Evolutionary conservation across 2,329 filamentous ascomycete species (phyloP).

Genomic region (Leptographium wingfieldii): DNA sequence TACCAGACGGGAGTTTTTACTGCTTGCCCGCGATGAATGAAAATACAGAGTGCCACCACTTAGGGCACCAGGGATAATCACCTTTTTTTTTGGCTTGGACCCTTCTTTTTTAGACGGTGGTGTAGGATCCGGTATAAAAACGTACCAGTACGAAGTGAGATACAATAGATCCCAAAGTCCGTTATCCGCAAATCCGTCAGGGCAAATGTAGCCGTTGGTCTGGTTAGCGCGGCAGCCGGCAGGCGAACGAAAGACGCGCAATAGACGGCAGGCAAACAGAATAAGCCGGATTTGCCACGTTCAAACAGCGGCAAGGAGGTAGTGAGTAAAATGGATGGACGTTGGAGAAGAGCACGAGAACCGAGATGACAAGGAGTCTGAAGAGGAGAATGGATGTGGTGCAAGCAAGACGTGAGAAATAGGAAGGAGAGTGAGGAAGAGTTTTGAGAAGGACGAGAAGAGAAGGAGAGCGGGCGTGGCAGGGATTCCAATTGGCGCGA

Average conservation of each 20-base stretch:
- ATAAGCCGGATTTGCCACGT: background rate
- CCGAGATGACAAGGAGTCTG: background rate
- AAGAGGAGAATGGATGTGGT: background rate
- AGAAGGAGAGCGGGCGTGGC: background rate
- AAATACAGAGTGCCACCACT: background rate
- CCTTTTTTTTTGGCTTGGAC: background rate
- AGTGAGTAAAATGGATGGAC: background rate
- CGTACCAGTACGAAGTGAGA: conserved; percentile 1
- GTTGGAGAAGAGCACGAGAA: background rate
- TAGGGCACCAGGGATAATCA: background rate
- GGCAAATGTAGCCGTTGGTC: background rate
- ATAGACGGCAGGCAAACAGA: background rate
- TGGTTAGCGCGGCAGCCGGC: background rate
- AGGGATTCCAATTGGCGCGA: conserved; percentile 1
- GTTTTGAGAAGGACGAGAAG: background rate
- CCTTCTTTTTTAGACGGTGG: background rate
- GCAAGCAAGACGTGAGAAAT: background rate
- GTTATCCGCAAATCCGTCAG: conserved; percentile 2
- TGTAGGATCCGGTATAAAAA: background rate
- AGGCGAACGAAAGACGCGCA: background rate
- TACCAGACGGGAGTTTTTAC: background rate
- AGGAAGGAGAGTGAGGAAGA: background rate
- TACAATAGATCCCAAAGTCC: background rate
- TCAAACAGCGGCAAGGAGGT: background rate
- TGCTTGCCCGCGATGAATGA: background rate